A percentile compares a stretch with the other conserved stretches of the same genome.
These are phyloP conservation scores for Thelephora ganbajun DNA, from an alignment of 768 basidiomycete genomes.

Conservation along the genomic window DNA sequence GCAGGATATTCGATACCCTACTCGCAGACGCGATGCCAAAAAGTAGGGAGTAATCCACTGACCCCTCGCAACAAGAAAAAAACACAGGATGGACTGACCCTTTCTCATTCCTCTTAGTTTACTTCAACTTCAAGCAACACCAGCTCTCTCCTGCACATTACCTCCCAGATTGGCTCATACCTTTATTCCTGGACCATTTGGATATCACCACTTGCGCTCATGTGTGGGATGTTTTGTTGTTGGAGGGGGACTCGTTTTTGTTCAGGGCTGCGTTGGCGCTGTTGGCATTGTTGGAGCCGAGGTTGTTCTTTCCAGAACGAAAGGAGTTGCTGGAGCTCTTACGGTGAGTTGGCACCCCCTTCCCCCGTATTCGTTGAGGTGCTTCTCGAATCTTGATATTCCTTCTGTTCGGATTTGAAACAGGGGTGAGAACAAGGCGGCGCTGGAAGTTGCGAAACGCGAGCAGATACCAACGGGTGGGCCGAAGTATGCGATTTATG, in stretches of 20 bases:
- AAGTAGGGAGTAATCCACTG: conserved; percentile 30
- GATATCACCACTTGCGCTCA: conserved; percentile 85
- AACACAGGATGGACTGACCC: too few species aligned
- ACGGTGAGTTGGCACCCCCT: conserved; percentile 42
- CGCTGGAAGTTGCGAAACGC: conserved; percentile 69
- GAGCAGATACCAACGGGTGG: conserved; percentile 48
- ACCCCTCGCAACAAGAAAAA: not conserved
- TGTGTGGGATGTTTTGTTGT: conserved; percentile 75
- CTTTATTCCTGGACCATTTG: conserved; percentile 75
- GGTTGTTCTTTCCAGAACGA: conserved; percentile 80
- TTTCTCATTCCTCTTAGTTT: conserved; percentile 38
- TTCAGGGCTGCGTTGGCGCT: conserved; percentile 78
- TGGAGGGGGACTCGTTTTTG: conserved; percentile 85
- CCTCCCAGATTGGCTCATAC: conserved; percentile 67
- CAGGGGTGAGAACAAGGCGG: conserved; percentile 76
- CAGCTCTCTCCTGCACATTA: conserved; percentile 81
- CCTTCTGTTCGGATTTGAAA: not conserved
- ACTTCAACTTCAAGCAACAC: conserved; percentile 91
- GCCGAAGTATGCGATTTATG: conserved; percentile 78
- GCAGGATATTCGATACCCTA: conserved; percentile 82
- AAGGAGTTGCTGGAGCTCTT: conserved; percentile 69
- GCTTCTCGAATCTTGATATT: not conserved
- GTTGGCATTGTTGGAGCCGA: conserved; percentile 68
- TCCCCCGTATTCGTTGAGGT: conserved; percentile 4
- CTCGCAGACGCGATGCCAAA: conserved; percentile 91